Conservation (phyloP, 108 stramenopile species). For the Cyclotella atomus region DNA sequence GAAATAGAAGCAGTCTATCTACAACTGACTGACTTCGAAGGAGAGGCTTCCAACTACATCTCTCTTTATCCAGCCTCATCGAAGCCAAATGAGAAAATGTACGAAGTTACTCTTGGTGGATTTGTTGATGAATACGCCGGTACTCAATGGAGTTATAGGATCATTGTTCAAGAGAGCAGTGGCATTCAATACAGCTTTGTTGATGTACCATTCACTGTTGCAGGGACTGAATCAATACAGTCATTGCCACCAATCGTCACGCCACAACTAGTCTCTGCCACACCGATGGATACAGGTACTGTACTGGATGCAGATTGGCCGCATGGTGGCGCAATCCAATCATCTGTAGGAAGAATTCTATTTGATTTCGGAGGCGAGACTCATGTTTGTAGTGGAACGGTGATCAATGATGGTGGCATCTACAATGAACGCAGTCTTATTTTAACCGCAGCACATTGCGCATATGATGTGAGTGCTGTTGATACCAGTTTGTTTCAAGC, state of each 20-base stretch:
- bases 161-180: background rate
- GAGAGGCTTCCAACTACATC: background rate
- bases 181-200: background rate
- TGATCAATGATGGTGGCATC: constrained; percentile 9
- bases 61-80: background rate
- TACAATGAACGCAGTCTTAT: constrained; percentile 16
- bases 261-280: background rate
- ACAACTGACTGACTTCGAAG: constrained; percentile 3
- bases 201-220: constrained; percentile 3
- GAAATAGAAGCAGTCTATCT: constrained; percentile 11
- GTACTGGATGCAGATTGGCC: constrained; percentile 2
- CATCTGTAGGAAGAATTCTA: constrained; percentile 8
- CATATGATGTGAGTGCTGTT: constrained; percentile 17
- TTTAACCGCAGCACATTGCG: constrained; percentile 18
- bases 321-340: constrained; percentile 12
- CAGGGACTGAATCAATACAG: background rate
- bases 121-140: constrained; percentile 10
- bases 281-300: background rate
- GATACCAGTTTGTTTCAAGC: background rate
- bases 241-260: background rate
- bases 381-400: constrained; percentile 10
- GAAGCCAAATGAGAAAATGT: constrained; percentile 1
- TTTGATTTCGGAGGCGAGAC: constrained; percentile 14
- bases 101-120: constrained; percentile 6
- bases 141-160: background rate